Base-by-base conservation (phyloP, 2,329 filamentous ascomycete species). In the Penicillium glabrum region DNA sequence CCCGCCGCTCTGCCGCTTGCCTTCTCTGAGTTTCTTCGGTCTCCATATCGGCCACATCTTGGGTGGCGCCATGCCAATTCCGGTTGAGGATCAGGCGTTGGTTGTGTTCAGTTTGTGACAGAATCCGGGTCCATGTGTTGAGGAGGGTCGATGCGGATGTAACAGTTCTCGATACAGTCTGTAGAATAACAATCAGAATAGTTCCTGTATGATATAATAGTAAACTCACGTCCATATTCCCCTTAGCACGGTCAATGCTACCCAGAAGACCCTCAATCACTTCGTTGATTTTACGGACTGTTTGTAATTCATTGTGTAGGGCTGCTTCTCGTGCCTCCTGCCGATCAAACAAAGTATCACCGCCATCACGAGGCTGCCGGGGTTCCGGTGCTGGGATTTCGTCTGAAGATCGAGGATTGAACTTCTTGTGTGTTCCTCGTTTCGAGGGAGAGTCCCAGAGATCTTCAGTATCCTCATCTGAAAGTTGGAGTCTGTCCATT, bases 31-130 rank as follows among this genome's bases (percentile, higher is more conserved):
- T 72, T 3, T 86, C 86, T 71, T 98, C 93, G 53, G 87, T 88
- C 74, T 98, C 93, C 54, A 92, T 84, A 59, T 96, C 91, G n/a
- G 86, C 82, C 39, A 96, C 76, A 75, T 99, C 95, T 69, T 93
- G 87, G 5, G 86, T 90, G 27, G 93, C 90, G 55, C 95, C 95
- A 70, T 93, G 89, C 92, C 93, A 99, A 57, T 86, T 82, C 2
- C 91, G 90, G 69, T 96, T 89, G 46, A 98, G 82, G 45, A 99
- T 88, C 50, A 99, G 80, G 24, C 95, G 87, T 74, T 98, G 93
- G 71, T 96, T 98, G 76, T 99, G 95, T 76, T 99, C 95, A 5
- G 95, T 97, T 75, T 99, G 95, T 7, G 91, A 95, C 13, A 99
- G 84, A 63, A 99, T 97, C 51, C 92, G 88, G 9, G 92, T 96